phyloP scores from a whole-genome alignment of 345 rosid genomes.

The Kernera saxatilis region DNA sequence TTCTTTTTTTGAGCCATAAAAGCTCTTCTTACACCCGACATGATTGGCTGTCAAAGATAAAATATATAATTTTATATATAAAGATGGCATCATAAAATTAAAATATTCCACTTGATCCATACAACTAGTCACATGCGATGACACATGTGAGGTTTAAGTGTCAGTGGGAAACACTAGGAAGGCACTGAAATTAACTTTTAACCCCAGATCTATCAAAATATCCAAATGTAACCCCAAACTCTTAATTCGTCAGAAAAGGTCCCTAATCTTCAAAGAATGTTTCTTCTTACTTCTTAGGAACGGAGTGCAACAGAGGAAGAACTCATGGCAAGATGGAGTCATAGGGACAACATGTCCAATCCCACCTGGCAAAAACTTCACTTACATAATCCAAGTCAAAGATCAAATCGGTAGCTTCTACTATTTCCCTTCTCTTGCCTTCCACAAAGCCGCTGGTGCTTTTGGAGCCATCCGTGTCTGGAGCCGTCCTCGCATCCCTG shows the following conservation, averaged over 20 bases:
- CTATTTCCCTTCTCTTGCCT: slow-evolving; percentile 78
- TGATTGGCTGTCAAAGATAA: slow-evolving; percentile 21
- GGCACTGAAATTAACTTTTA: background rate
- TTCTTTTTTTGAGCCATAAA: slow-evolving; percentile 1
- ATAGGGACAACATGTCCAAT: slow-evolving; percentile 88
- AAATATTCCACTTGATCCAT: slow-evolving; percentile 7
- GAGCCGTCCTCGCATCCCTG: slow-evolving; percentile 82
- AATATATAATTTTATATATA: background rate
- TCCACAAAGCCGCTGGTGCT: slow-evolving; percentile 96
- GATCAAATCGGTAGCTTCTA: slow-evolving; percentile 91
- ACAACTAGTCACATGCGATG: slow-evolving; percentile 24
- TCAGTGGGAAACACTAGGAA: slow-evolving; percentile 16
- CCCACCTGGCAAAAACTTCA: slow-evolving; percentile 75
- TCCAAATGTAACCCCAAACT: background rate
- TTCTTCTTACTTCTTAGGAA: slow-evolving; percentile 44
- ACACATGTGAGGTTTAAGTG: slow-evolving; percentile 23
- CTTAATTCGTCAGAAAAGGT: too few species aligned
- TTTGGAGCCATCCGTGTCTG: slow-evolving; percentile 78
- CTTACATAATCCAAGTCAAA: slow-evolving; percentile 76
- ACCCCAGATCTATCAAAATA: background rate
- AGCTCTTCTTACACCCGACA: slow-evolving; percentile 27
- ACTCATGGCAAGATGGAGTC: slow-evolving; percentile 88
- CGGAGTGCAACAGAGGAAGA: slow-evolving; percentile 85
- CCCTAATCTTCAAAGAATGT: background rate
- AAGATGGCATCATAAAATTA: background rate